These are phyloP conservation scores for Cercospora citrullina DNA, from an alignment of 2,329 filamentous ascomycete species.

Conservation along the genomic window DNA sequence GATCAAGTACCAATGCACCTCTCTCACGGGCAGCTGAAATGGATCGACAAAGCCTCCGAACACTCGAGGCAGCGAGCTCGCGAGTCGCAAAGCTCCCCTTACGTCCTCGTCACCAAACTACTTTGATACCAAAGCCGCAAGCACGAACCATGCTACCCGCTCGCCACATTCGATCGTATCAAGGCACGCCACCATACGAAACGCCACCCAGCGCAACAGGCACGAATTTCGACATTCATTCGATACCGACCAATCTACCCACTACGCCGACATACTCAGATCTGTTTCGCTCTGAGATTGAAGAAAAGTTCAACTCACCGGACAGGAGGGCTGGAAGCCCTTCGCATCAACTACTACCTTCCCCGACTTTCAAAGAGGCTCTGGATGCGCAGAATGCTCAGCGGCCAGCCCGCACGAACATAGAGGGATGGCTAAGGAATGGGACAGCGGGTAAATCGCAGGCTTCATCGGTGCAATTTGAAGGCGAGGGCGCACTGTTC, in stretches of 20 bases:
- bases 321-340: neutral
- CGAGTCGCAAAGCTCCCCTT: neutral
- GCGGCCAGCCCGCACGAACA: neutral
- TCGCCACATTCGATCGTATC: neutral
- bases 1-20: neutral
- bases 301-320: neutral
- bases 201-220: neutral
- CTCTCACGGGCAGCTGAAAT: neutral
- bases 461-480: neutral
- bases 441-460: neutral
- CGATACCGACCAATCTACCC: neutral
- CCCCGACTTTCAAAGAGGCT: neutral
- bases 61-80: neutral
- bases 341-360: neutral
- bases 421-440: neutral
- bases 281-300: neutral
- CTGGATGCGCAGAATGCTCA: neutral
- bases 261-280: slow-evolving; percentile 4
- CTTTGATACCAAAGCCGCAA: neutral
- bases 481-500: neutral
- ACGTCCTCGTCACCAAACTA: neutral
- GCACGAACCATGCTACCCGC: neutral
- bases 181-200: slow-evolving; percentile 3
- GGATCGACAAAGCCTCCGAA: neutral
- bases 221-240: neutral